These are phyloP conservation scores for Lachnellula suecica DNA, from an alignment of 2,329 filamentous ascomycete genomes.

Conservation along the genomic window DNA sequence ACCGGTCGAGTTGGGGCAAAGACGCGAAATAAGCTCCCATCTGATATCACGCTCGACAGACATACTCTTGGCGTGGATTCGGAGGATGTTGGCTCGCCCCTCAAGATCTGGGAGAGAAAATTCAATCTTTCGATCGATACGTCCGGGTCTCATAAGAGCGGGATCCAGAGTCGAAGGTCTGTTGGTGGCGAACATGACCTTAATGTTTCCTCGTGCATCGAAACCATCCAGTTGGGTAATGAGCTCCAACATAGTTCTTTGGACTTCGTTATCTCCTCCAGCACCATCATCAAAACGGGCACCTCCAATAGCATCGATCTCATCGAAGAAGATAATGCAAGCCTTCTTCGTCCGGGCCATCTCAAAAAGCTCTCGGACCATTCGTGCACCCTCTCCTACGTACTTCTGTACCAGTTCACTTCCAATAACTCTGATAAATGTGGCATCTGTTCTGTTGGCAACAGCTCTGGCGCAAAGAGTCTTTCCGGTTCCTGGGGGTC, in stretches of 20 bases:
- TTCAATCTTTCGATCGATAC: constrained; percentile 98
- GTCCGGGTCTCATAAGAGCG: constrained; percentile 94
- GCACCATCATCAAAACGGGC: constrained; percentile 96
- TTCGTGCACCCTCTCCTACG: constrained; percentile 94
- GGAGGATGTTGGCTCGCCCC: constrained; percentile 93
- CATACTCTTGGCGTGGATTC: constrained; percentile 99
- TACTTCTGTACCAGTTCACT: constrained; percentile 99
- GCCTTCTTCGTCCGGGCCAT: constrained; percentile 99
- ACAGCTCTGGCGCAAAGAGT: constrained; percentile 96
- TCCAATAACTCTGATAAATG: constrained; percentile 97
- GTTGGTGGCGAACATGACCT: constrained; percentile 99
- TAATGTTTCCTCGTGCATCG: constrained; percentile 96
- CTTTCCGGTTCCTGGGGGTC: constrained; percentile 97
- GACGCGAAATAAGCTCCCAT: constrained; percentile 96
- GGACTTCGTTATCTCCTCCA: constrained; percentile 95
- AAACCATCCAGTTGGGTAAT: constrained; percentile 97
- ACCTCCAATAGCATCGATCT: constrained; percentile 94
- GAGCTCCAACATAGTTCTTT: constrained; percentile 95
- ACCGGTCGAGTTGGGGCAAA: constrained; percentile 96
- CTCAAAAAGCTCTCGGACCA: constrained; percentile 98
- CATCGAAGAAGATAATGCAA: constrained; percentile 99
- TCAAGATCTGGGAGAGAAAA: constrained; percentile 97
- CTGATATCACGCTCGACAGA: constrained; percentile 97
- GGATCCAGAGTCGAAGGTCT: constrained; percentile 92
- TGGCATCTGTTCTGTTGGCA: constrained; percentile 96